Conservation (phyloP, 2,329 filamentous ascomycete species). For the Juglanconis sp. region DNA sequence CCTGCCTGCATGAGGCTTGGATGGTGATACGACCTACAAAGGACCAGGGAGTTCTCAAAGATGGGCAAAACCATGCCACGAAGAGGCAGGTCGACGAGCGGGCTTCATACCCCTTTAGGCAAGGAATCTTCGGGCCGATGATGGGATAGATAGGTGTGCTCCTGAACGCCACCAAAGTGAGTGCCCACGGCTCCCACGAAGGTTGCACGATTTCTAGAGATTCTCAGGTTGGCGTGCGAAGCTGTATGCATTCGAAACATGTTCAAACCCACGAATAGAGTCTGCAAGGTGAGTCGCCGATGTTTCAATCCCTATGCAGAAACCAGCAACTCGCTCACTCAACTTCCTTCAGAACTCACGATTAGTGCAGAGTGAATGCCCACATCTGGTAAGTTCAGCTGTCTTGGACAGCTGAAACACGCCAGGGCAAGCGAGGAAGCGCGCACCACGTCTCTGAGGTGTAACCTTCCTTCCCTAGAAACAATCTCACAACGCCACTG, state of each 20-base stretch:
- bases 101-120: not conserved
- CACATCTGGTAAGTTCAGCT: not conserved
- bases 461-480: not conserved
- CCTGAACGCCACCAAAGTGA: too few species aligned
- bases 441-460: not conserved
- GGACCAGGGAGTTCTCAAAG: not conserved
- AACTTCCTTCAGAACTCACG: too few species aligned
- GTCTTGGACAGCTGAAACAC: slow-evolving; percentile 3
- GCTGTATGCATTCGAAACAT: too few species aligned
- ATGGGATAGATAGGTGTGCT: not conserved
- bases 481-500: not conserved
- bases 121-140: not conserved
- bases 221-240: too few species aligned
- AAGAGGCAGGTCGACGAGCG: not conserved
- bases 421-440: not conserved
- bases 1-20: not conserved
- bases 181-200: too few species aligned
- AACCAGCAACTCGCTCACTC: too few species aligned
- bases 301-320: too few species aligned
- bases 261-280: too few species aligned
- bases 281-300: too few species aligned
- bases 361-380: not conserved
- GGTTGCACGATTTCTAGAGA: too few species aligned
- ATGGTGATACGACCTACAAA: not conserved
- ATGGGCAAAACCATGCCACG: not conserved